Conservation (phyloP, 176 grass and related monocot species). For the Zea luxurians region DNA sequence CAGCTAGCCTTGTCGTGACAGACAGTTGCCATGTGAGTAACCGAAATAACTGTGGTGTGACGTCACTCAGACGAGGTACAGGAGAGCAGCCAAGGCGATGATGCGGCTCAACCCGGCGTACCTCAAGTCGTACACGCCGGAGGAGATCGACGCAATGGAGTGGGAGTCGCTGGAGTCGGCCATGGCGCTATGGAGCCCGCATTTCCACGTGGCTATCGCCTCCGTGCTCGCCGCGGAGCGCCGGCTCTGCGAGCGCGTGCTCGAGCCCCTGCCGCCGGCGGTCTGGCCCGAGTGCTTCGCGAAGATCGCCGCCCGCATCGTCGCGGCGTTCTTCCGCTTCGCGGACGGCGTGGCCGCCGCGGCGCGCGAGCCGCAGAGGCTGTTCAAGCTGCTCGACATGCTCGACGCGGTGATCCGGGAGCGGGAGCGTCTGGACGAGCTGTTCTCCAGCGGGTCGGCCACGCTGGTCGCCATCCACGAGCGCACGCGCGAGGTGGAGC, state of each 20-base stretch:
- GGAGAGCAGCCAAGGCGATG: conserved; percentile 66
- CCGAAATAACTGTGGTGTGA: conserved; percentile 10
- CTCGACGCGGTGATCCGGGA: conserved; percentile 47
- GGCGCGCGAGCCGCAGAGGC: conserved; percentile 53
- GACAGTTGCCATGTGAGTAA: background rate
- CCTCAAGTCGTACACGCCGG: conserved; percentile 60
- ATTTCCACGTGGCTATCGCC: conserved; percentile 54
- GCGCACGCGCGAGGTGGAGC: conserved; percentile 56
- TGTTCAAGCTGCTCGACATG: conserved; percentile 83
- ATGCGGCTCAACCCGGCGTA: conserved; percentile 67
- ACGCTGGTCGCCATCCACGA: conserved; percentile 42
- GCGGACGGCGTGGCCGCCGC: conserved; percentile 51
- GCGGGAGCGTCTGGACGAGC: conserved; percentile 29
- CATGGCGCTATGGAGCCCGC: conserved; percentile 56
- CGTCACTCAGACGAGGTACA: conserved; percentile 59
- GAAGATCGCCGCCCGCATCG: conserved; percentile 59
- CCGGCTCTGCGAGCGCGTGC: conserved; percentile 52
- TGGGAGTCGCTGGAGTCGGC: conserved; percentile 63
- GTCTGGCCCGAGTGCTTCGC: conserved; percentile 73
- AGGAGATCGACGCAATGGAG: conserved; percentile 62
- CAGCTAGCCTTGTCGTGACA: background rate
- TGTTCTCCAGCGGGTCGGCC: conserved; percentile 51
- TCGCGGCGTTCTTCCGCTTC: conserved; percentile 63
- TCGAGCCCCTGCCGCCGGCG: conserved; percentile 36
- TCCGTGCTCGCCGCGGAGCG: conserved; percentile 56